A percentile compares a stretch with the other conserved stretches of the same genome.
Conservation (phyloP, 2,329 filamentous ascomycete genomes). For the Teratosphaeria nubilosa region DNA sequence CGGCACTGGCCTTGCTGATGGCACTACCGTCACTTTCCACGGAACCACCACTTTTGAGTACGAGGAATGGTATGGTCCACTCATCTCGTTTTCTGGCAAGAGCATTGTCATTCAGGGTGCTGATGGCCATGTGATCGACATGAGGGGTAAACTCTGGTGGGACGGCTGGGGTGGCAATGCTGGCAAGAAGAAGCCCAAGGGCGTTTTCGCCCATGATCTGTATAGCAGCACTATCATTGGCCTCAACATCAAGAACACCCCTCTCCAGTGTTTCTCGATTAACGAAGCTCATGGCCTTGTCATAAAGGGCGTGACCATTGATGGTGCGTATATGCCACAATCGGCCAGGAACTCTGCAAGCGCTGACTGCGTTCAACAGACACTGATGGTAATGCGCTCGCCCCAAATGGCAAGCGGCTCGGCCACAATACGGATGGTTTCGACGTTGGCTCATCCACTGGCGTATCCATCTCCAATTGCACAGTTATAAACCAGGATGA, state of each 20-base stretch:
- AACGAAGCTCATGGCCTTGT: conserved; percentile 35
- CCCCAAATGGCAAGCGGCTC: background rate
- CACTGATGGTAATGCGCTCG: conserved; percentile 35
- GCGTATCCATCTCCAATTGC: conserved; percentile 17
- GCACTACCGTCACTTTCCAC: conserved; percentile 41
- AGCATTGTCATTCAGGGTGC: conserved; percentile 45
- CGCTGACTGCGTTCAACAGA: background rate
- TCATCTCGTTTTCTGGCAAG: conserved; percentile 51
- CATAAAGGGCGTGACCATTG: conserved; percentile 42
- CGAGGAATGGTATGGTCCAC: conserved; percentile 53
- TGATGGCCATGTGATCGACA: conserved; percentile 45
- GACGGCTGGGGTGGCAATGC: conserved; percentile 50
- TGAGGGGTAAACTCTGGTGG: conserved; percentile 50
- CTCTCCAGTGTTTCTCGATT: conserved; percentile 43
- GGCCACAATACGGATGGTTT: conserved; percentile 25
- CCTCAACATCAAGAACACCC: conserved; percentile 46
- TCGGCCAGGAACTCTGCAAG: background rate
- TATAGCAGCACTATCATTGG: conserved; percentile 40
- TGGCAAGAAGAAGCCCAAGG: conserved; percentile 54
- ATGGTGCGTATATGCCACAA: conserved; percentile 31
- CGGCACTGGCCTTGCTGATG: conserved; percentile 24
- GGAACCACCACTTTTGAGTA: conserved; percentile 59
- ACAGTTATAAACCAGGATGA: conserved; percentile 23
- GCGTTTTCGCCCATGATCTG: conserved; percentile 48
- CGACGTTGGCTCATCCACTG: conserved; percentile 16